Conservation (phyloP, 306 rosid genomes). For the Coriaria nepalensis region DNA sequence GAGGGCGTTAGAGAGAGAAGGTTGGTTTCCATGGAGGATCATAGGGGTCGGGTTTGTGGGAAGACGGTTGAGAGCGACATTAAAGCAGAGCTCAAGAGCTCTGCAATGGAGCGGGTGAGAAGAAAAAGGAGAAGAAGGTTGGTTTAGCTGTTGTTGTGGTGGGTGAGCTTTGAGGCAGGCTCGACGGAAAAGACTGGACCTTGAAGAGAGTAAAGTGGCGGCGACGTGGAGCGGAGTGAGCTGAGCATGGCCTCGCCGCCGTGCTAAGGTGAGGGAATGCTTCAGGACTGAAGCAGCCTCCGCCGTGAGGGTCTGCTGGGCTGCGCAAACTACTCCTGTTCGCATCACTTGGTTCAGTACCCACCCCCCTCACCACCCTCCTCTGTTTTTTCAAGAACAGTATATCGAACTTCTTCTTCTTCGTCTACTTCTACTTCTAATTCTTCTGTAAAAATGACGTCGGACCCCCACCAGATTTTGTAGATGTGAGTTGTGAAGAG, state of each 20-base stretch:
- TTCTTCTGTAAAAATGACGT: not conserved
- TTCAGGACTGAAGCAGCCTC: conserved; percentile 91
- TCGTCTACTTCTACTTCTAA: conserved; percentile 9
- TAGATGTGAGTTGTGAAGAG: not conserved
- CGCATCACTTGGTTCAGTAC: conserved; percentile 68
- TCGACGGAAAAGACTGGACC: conserved; percentile 42
- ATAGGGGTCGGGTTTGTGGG: conserved; percentile 53
- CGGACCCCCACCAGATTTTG: too few species aligned
- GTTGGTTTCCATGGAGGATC: conserved; percentile 38
- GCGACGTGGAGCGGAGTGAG: conserved; percentile 91
- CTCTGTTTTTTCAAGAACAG: conserved; percentile 13
- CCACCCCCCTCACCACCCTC: conserved; percentile 43
- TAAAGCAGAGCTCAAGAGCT: conserved; percentile 98
- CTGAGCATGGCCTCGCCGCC: conserved; percentile 92
- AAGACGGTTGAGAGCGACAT: conserved; percentile 84
- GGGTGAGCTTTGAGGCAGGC: conserved; percentile 77
- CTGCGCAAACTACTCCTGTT: conserved; percentile 58
- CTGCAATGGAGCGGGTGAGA: conserved; percentile 63
- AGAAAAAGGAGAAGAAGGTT: conserved; percentile 15
- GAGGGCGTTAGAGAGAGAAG: conserved; percentile 87
- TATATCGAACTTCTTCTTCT: conserved; percentile 1
- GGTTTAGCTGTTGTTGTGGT: conserved; percentile 15
- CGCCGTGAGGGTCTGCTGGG: conserved; percentile 91
- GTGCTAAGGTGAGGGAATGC: conserved; percentile 72
- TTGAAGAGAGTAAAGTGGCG: conserved; percentile 53